These are phyloP conservation scores for Fusarium udum DNA, from an alignment of 2,329 filamentous ascomycete species.

Conservation along the genomic window DNA sequence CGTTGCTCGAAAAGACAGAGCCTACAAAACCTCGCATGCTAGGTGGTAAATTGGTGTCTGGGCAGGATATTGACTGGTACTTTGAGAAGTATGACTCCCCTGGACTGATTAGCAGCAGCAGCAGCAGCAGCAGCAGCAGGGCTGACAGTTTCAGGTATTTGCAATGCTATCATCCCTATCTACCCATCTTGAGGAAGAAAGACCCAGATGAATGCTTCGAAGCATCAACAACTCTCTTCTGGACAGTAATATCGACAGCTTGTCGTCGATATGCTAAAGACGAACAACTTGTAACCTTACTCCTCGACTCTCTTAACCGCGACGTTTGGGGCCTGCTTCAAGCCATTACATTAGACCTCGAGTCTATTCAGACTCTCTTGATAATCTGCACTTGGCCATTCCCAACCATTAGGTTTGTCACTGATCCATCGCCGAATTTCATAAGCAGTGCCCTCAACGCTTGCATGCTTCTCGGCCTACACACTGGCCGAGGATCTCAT, in stretches of 20 bases:
- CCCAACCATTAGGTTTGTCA: constrained; percentile 60
- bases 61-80: constrained; percentile 65
- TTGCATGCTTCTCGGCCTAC: constrained; percentile 59
- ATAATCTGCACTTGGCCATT: constrained; percentile 63
- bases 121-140: no score
- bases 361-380: constrained; percentile 62
- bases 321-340: constrained; percentile 58
- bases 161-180: constrained; percentile 61
- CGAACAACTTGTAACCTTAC: constrained; percentile 53
- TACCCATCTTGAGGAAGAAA: constrained; percentile 60
- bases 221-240: constrained; percentile 60
- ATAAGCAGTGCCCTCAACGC: constrained; percentile 59
- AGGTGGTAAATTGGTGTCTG: constrained; percentile 58
- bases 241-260: constrained; percentile 62
- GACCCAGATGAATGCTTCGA: constrained; percentile 63
- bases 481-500: constrained; percentile 62
- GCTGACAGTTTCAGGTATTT: constrained; percentile 54
- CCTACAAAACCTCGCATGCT: constrained; percentile 55
- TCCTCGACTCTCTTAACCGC: constrained; percentile 57
- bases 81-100: constrained; percentile 58
- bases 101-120: neutral
- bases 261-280: constrained; percentile 60
- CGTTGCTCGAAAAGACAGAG: constrained; percentile 36
- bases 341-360: constrained; percentile 55
- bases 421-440: constrained; percentile 60